phyloP scores from a whole-genome alignment of 495 filamentous ascomycete genomes.

The Aspergillus heteromorphus region DNA sequence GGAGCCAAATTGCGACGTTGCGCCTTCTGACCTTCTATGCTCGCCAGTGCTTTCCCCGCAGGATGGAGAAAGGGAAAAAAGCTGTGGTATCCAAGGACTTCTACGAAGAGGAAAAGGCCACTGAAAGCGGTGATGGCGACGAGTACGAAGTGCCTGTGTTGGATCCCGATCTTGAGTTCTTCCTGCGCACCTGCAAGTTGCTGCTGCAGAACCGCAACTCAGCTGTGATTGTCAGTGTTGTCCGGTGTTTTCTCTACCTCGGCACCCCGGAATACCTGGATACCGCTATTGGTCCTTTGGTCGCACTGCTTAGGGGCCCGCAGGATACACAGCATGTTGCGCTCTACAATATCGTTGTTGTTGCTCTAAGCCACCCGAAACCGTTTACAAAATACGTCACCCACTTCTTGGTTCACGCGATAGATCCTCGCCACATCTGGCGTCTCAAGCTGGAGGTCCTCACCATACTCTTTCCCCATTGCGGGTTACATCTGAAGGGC shows the following conservation, averaged over 20 bases:
- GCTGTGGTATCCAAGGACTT: conserved; percentile 57
- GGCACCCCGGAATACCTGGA: conserved; percentile 69
- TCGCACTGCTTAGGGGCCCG: conserved; percentile 76
- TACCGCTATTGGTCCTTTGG: conserved; percentile 69
- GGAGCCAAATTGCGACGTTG: conserved; percentile 82
- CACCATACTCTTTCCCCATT: conserved; percentile 82
- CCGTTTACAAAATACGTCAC: conserved; percentile 77
- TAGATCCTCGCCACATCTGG: conserved; percentile 80
- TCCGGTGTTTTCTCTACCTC: conserved; percentile 76
- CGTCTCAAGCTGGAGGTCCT: conserved; percentile 86
- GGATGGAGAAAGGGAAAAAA: conserved; percentile 51
- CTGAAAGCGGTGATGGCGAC: conserved; percentile 37
- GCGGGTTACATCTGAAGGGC: conserved; percentile 66
- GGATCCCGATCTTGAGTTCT: conserved; percentile 78
- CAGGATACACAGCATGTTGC: conserved; percentile 84
- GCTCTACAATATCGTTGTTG: conserved; percentile 87
- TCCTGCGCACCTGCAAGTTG: conserved; percentile 72
- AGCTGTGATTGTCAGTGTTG: conserved; percentile 83
- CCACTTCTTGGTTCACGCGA: conserved; percentile 79
- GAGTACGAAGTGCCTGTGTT: conserved; percentile 55
- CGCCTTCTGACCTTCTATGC: conserved; percentile 78
- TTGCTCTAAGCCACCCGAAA: conserved; percentile 66
- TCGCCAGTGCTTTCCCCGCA: conserved; percentile 79
- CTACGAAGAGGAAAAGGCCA: conserved; percentile 61
- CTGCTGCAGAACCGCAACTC: conserved; percentile 91